Base-by-base conservation (phyloP, 2,329 filamentous ascomycete genomes). In the Niveomyces coronatus region DNA sequence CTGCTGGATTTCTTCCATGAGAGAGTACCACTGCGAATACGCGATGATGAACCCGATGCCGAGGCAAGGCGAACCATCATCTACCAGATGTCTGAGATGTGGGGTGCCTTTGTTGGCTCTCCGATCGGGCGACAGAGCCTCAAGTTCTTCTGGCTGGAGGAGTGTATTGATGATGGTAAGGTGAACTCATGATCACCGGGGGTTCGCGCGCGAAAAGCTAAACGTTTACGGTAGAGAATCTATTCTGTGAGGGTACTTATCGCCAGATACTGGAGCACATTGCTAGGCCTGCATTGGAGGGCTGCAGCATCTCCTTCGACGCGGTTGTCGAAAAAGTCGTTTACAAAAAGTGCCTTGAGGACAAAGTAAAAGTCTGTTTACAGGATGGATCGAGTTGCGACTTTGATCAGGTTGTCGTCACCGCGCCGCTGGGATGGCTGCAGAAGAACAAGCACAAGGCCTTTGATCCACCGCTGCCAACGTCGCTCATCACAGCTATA, bases 111-210 rank as follows among this genome's bases (percentile, higher is more conserved):
- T 52, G 69, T 85, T 5, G 82, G 82, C 11, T 79, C 71, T 42
- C 70, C 75, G 0, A 64, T 83, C 8, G 60, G 66, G 37, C 69
- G 53, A 18, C 82, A 87, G 53, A 85, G 79, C 48, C 62, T 86
- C 22, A 83, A 79, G 60, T 86, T 76, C 60, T 83, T 85, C 53
- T 85, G 81, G 79, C 54, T 87, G 5, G 82, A 87, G 52, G 80
- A 86, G 56, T 84, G 79, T 46, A 78, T 86, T 37, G 81, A 85
- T 52, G 82, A 81, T 31, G 72, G 74, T 74, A 52, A 7, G 14
- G 22, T 15, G 4, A n/a, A 16, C 14, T 15, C n/a, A n/a, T n/a
- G n/a, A n/a, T n/a, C n/a, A n/a, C n/a, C n/a, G n/a, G n/a, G n/a
- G n/a, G n/a, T n/a, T n/a, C n/a, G n/a, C n/a, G n/a, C n/a, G n/a